Conservation (phyloP, 768 basidiomycete species). For the Leccinum variicolor region DNA sequence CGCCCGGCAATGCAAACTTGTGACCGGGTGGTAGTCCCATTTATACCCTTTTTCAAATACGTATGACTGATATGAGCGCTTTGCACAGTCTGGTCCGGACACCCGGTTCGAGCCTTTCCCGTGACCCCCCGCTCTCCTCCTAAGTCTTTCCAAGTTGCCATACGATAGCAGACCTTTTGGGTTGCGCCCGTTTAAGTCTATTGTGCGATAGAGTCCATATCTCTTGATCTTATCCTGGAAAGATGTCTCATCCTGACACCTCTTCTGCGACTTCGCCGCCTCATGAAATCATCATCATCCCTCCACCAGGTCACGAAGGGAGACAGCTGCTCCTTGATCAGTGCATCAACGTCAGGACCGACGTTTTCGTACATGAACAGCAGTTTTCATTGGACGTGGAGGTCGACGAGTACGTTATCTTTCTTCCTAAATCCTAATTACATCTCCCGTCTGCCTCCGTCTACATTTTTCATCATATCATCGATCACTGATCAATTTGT, state of each 20-base stretch:
- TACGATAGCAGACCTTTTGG: background rate
- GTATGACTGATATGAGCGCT: conserved; percentile 3
- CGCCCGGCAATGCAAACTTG: conserved; percentile 4
- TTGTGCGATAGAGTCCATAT: conserved; percentile 10
- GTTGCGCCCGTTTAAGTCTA: conserved; percentile 13
- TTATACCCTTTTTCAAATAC: conserved; percentile 2
- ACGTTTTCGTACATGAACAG: conserved; percentile 51
- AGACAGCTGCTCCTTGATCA: conserved; percentile 54
- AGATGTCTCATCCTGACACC: conserved; percentile 17
- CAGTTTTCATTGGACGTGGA: conserved; percentile 71
- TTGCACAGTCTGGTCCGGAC: conserved; percentile 9
- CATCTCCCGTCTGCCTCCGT: conserved; percentile 6
- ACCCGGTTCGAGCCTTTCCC: conserved; percentile 12
- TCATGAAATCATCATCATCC: conserved; percentile 58
- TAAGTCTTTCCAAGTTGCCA: background rate
- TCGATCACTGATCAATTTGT: conserved; percentile 6
- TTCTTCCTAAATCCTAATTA: conserved; percentile 4
- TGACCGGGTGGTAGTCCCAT: conserved; percentile 1
- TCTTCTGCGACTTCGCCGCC: conserved; percentile 27
- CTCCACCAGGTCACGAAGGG: conserved; percentile 32
- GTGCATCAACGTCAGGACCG: conserved; percentile 57
- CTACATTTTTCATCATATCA: conserved; percentile 5
- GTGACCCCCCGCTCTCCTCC: conserved; percentile 9
- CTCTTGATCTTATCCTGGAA: background rate
- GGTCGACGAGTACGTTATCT: conserved; percentile 60